Evolutionary conservation across 2,329 filamentous ascomycete species (phyloP).

Genomic region (Fusarium nygamai): DNA sequence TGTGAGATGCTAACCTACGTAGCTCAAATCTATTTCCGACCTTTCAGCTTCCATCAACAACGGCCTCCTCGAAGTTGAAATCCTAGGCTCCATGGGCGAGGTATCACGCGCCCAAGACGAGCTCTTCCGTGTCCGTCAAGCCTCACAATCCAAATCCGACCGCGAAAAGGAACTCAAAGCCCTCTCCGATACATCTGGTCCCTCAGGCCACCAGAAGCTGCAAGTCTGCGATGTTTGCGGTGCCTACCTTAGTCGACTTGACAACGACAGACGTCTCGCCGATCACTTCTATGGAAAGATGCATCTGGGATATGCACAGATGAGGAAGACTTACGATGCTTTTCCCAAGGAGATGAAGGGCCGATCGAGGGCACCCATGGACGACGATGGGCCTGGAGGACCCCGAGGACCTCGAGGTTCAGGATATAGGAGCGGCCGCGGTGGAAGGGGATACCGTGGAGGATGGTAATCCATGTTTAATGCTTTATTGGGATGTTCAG

Average conservation of each 20-base stretch:
- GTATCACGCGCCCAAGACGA: slow-evolving; percentile 88
- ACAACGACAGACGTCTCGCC: slow-evolving; percentile 92
- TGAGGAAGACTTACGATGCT: slow-evolving; percentile 92
- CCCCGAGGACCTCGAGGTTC: slow-evolving; percentile 63
- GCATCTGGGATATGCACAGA: slow-evolving; percentile 97
- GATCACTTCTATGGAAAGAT: slow-evolving; percentile 99
- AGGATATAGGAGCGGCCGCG: slow-evolving; percentile 62
- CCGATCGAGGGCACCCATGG: slow-evolving; percentile 67
- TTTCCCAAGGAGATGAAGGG: slow-evolving; percentile 88
- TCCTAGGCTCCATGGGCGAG: slow-evolving; percentile 82
- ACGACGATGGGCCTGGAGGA: slow-evolving; percentile 58
- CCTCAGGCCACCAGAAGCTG: slow-evolving; percentile 94
- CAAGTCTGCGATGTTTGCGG: slow-evolving; percentile 99
- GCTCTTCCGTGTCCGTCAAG: slow-evolving; percentile 84
- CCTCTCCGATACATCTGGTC: slow-evolving; percentile 89
- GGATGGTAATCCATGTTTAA: slow-evolving; percentile 52
- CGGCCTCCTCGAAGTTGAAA: slow-evolving; percentile 85
- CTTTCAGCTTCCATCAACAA: slow-evolving; percentile 80
- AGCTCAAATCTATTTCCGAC: slow-evolving; percentile 85
- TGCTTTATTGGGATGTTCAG: slow-evolving; percentile 11
- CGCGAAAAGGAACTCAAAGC: slow-evolving; percentile 89
- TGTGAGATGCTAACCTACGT: slow-evolving; percentile 14
- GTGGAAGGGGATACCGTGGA: slow-evolving; percentile 61
- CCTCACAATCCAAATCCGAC: slow-evolving; percentile 83
- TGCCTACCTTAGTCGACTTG: slow-evolving; percentile 88